Evolutionary conservation across 2,329 filamentous ascomycete species (phyloP).

Genomic region (Colletotrichum shisoi): DNA sequence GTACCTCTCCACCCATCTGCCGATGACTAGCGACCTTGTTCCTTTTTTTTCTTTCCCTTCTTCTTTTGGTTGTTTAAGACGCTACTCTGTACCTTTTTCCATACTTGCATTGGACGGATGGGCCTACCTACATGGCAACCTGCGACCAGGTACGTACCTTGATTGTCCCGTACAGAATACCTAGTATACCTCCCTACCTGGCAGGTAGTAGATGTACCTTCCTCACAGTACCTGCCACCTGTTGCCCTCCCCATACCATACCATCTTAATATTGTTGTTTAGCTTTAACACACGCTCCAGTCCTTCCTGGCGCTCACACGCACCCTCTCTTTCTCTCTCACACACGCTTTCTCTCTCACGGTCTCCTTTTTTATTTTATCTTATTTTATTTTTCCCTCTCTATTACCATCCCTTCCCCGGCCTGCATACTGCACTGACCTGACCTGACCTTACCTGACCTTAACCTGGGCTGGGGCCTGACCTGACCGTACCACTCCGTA

Average conservation of each 20-base stretch:
- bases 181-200: no score
- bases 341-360: background rate
- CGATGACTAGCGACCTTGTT: slow-evolving; percentile 7
- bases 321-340: no score
- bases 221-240: slow-evolving; percentile 13
- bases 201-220: background rate
- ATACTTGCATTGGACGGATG: slow-evolving; percentile 16
- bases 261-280: slow-evolving; percentile 38
- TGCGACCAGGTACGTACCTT: slow-evolving; percentile 12
- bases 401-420: slow-evolving; percentile 35
- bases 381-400: slow-evolving; percentile 7
- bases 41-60: background rate
- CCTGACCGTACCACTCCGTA: slow-evolving; percentile 26
- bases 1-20: slow-evolving; percentile 15
- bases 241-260: slow-evolving; percentile 30
- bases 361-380: slow-evolving; percentile 13
- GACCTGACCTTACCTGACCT: slow-evolving; percentile 34
- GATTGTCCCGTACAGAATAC: background rate
- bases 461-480: slow-evolving; percentile 36
- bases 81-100: slow-evolving; percentile 10
- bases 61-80: slow-evolving; percentile 15
- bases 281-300: slow-evolving; percentile 39
- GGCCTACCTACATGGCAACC: background rate
- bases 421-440: slow-evolving; percentile 38
- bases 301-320: slow-evolving; percentile 17